A percentile compares a stretch with the other conserved stretches of the same genome.
These are phyloP conservation scores for Acer saccharum DNA, from an alignment of 345 rosid genomes.

Conservation along the genomic window DNA sequence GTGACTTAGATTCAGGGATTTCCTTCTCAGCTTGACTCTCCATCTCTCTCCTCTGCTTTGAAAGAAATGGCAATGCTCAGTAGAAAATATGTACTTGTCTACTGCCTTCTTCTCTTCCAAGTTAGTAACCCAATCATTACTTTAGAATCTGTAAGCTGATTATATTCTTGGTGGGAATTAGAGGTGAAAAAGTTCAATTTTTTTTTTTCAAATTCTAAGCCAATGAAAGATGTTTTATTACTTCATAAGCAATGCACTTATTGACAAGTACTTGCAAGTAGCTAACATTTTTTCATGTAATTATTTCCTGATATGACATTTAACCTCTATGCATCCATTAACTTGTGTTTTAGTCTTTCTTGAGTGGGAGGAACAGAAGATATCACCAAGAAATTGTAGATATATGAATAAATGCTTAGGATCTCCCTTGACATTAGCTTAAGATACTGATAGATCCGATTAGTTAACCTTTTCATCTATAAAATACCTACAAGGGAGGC, in stretches of 20 bases:
- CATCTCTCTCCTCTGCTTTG: constrained; percentile 7
- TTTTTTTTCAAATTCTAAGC: not conserved
- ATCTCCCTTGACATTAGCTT: too few relatives aligned
- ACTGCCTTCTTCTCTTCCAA: not conserved
- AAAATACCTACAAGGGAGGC: too few relatives aligned
- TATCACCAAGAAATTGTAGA: too few relatives aligned
- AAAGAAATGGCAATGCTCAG: not conserved
- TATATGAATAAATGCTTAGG: too few relatives aligned
- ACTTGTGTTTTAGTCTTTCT: too few relatives aligned
- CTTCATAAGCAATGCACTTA: not conserved
- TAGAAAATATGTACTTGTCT: not conserved
- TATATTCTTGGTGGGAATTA: not conserved
- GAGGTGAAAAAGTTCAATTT: too few relatives aligned
- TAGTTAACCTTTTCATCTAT: too few relatives aligned
- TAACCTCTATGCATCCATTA: too few relatives aligned
- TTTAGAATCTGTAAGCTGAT: not conserved
- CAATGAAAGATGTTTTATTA: not conserved
- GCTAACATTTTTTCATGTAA: not conserved
- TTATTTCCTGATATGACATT: too few relatives aligned
- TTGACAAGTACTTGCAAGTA: not conserved
- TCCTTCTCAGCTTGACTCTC: not conserved
- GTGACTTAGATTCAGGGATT: not conserved
- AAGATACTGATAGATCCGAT: too few relatives aligned
- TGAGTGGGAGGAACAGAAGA: too few relatives aligned
- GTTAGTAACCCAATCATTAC: not conserved